Evolutionary conservation across 2,329 filamentous ascomycete species (phyloP).

Genomic region (Colletotrichum tropicale): DNA sequence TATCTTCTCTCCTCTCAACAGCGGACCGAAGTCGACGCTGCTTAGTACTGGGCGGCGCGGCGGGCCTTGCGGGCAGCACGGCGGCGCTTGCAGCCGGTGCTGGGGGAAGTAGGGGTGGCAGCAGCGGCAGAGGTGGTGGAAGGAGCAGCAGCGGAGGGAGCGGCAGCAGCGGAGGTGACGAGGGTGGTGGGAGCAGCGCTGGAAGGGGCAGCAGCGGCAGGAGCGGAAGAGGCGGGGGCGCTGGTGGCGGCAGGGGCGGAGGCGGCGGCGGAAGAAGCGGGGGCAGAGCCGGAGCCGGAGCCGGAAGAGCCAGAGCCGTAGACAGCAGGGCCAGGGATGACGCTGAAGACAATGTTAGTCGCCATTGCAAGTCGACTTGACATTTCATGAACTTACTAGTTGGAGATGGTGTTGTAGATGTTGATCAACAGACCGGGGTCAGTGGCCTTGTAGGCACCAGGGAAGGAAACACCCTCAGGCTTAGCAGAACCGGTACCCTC

Average conservation of each 20-base stretch:
- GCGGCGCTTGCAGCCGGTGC: constrained; percentile 9
- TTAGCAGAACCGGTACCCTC: constrained; percentile 26
- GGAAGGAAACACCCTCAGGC: constrained; percentile 25
- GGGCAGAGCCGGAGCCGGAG: constrained; percentile 1
- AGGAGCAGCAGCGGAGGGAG: neutral
- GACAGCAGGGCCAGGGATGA: constrained; percentile 20
- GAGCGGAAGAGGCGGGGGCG: neutral
- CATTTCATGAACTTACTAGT: neutral
- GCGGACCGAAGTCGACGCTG: neutral
- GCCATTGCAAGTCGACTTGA: neutral
- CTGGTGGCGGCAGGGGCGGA: neutral
- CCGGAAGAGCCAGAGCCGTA: constrained; percentile 24
- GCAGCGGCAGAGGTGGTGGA: neutral
- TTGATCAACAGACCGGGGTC: constrained; percentile 53
- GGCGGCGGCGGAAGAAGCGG: neutral
- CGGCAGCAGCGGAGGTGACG: neutral
- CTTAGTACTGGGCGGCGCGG: constrained; percentile 20
- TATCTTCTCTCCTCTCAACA: neutral
- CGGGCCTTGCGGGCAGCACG: constrained; percentile 20
- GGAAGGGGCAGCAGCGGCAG: neutral
- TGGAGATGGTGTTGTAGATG: constrained; percentile 29
- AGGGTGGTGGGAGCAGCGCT: neutral
- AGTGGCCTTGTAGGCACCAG: constrained; percentile 21
- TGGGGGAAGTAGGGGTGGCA: neutral
- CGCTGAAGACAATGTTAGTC: neutral